Base-by-base conservation (phyloP, 495 filamentous ascomycete species). In the Aspergillus kassunensis region DNA sequence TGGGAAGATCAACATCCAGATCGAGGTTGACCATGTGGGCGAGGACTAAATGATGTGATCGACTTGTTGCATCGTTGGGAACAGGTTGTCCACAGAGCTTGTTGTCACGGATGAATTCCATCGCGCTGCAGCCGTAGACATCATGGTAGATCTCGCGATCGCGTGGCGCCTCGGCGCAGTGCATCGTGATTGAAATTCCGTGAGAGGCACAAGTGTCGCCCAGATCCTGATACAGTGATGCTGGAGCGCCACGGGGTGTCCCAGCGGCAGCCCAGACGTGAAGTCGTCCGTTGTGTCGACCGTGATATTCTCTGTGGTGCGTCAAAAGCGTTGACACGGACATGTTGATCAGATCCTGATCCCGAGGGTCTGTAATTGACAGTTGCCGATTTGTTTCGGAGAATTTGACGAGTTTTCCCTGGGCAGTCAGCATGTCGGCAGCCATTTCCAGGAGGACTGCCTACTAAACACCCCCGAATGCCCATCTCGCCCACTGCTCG, bases 11-110 rank as follows among this genome's bases (percentile, higher is more conserved):
- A 3, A 60, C 60, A 33, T 72, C 72, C 16, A 44, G 27, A 36
- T 76, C 72, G 4, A 78, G 61, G 44, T 77, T 71, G 0, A 76
- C 71, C 72, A 76, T 73, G 46, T 78, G 74, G 0, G 63, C 75
- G 0, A 73, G 61, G 0, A 73, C 70, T 0, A 74, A 0, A 67
- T 67, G 64, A 71, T 73, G 2, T 65, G 72, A 23, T 23, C 6
- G 12, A 7, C 29, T 44, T 27, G 24, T n/a, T n/a, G n/a, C n/a
- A n/a, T n/a, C n/a, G 25, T 42, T 11, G 2, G 10, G 12, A 23
- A 24, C 3, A 68, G 70, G 8, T 19, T 44, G 49, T 35, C 54
- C 13, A 66, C 62, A 1, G 64, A 69, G 13, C 54, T 55, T 44
- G 10, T 29, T 34, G 25, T 52, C 49, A 19, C 39, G 39, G 27